phyloP scores from a whole-genome alignment of 169 alveolate genomes.

The Theileria parva region DNA sequence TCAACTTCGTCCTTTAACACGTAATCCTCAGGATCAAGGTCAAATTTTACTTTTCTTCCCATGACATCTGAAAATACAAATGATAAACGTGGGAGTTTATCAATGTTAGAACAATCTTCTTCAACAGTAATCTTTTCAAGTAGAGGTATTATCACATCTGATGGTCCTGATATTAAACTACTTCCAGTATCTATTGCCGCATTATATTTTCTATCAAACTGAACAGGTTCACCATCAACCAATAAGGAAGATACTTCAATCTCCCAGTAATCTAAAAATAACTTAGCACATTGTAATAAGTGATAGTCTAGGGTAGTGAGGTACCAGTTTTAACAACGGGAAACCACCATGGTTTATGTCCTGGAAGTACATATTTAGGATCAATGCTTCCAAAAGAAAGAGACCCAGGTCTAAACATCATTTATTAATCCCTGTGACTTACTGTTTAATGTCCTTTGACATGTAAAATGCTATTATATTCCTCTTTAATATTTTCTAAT shows the following conservation, averaged over 20 bases:
- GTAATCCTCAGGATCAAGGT: conserved; percentile 71
- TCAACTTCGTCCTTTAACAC: conserved; percentile 63
- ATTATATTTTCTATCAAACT: conserved; percentile 74
- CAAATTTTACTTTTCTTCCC: conserved; percentile 66
- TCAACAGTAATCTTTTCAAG: conserved; percentile 70
- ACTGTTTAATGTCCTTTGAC: conserved; percentile 74
- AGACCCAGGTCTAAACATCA: conserved; percentile 4
- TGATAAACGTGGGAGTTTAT: conserved; percentile 74
- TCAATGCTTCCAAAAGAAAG: conserved; percentile 84
- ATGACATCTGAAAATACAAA: conserved; percentile 71
- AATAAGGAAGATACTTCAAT: conserved; percentile 78
- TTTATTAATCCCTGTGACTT: background rate
- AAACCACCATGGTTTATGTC: conserved; percentile 85
- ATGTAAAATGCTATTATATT: conserved; percentile 85
- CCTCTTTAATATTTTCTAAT: conserved; percentile 74
- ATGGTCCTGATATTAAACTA: conserved; percentile 84
- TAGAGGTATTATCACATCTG: conserved; percentile 75
- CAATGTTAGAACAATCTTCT: conserved; percentile 78
- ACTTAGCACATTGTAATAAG: background rate
- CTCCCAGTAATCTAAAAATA: conserved; percentile 83
- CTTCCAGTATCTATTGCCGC: conserved; percentile 93
- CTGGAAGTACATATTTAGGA: conserved; percentile 80
- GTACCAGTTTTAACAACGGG: conserved; percentile 83
- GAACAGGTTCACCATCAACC: conserved; percentile 72
- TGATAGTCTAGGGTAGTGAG: background rate